Evolutionary conservation across 805 yeast genomes (phyloP), one percentile per base, ranked within the genome.

Genomic region (Myxozyma neglecta): DNA sequence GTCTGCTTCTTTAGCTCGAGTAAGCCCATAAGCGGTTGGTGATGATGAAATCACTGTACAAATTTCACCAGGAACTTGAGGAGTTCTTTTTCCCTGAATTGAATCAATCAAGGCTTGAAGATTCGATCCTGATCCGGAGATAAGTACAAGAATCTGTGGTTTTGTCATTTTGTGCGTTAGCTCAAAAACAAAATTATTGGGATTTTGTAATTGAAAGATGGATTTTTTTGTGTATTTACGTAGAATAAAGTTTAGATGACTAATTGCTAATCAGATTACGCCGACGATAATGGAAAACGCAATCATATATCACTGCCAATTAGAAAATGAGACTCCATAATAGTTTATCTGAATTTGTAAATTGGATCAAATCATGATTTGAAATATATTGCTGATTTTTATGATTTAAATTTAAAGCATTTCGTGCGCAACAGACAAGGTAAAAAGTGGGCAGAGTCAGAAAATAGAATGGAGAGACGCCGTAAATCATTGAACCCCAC

Each of bases 61-160:
- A 55, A 94, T 89, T 37, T 78, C 76, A 1, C 84, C 87, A 42
- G 57, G 34, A 42, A 57, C 64, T 29, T 56, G 58, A 6, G 68
- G 61, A 10, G 59, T n/a, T 7, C 61, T 37, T 10, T 32, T 24
- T 18, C 61, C 64, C 4, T 61, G 52, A 10, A 53, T 53, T 2
- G 67, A 50, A 73, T 94, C 97, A 39, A 94, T 90, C 44, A 94
- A 78, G 0, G 99, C 98, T 74, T 94, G 99, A 44, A 94, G 78
- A 71, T 94, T 94, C n/a, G 97, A 85, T 1, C 99, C 99, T 35
- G 88, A 87, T 0, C 99, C 99, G 0, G 98, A 92, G 24, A 94
- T 94, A 43, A 94, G 82, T 0, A 94, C 97, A 10, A 88, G 78
- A 60, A 88, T 56, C 36, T 52, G 56, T 16, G 45, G 49, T 35